Base-by-base conservation (phyloP, 305 asterid species). In the Fraxinus baroniana region DNA sequence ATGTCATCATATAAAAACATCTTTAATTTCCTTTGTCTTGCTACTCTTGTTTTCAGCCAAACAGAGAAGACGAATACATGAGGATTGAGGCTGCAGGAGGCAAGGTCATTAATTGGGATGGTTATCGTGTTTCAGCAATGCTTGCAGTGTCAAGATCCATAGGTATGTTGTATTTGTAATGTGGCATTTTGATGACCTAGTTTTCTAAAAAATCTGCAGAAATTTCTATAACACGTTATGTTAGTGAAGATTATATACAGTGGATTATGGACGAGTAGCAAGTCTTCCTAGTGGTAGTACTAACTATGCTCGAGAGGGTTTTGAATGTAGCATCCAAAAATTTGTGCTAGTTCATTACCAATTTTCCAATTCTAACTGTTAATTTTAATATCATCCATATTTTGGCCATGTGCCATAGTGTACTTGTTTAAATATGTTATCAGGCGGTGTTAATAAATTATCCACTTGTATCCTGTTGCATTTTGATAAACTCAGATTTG, bases 91-190 rank as follows among this genome's bases (percentile, higher is more conserved):
- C 90, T 83, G 86, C 91, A 2, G 98, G 98, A 78, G 97, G 98
- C 76, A 94, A 93, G 91, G 94, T 94, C 90, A 94, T 94, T 77
- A 86, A 92, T 28, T 93, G 97, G 97, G 90, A 90, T 36, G 97
- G 97, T 30, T 83, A 92, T 83, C 98, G 97, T 2, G 94, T 94
- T 80, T 93, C 93, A 1, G 95, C 97, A 36, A 92, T 90, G 62
- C 97, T 93, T 36, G 97, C 94, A 5, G 90, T 93, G 88, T 94
- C 98, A 18, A 91, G 98, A 76, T 92, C 98, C 81, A 94, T 94
- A n/a, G 97, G 98, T 94, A 90, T 2, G 91, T 89, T 46, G 13
- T 30, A 83, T 74, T 74, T n/a, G 32, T 8, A 15, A 28, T 17
- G 82, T 44, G 12, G 28, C 15, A 30, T 18, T 24, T 44, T 71